Conservation (phyloP, 208 protist genomes). For the Trypanosoma melophagium region DNA sequence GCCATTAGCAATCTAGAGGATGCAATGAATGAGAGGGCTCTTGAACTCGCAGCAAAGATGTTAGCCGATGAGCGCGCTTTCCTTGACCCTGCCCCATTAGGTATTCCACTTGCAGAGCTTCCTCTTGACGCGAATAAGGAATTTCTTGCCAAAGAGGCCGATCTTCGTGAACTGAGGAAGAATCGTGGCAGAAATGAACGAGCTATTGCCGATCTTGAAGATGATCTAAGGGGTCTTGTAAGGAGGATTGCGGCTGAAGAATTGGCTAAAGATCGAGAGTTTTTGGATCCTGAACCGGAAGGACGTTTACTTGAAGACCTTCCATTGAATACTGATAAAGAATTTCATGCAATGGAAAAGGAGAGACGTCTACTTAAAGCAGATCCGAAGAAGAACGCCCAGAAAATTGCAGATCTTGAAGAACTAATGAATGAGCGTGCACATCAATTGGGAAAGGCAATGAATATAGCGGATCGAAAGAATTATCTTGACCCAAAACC, state of each 20-base stretch:
- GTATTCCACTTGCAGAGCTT: conserved; percentile 60
- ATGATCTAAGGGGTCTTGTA: conserved; percentile 51
- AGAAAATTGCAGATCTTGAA: conserved; percentile 59
- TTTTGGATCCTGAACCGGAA: conserved; percentile 64
- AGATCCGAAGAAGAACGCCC: conserved; percentile 35
- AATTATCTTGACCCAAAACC: conserved; percentile 50
- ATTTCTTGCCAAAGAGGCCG: conserved; percentile 49
- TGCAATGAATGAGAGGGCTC: conserved; percentile 73
- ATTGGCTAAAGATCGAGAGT: conserved; percentile 56
- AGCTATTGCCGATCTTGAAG: conserved; percentile 50
- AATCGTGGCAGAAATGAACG: conserved; percentile 46
- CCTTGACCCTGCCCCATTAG: conserved; percentile 44
- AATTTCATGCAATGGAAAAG: conserved; percentile 67
- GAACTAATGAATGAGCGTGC: conserved; percentile 74
- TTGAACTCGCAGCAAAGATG: conserved; percentile 65
- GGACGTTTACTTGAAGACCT: conserved; percentile 55
- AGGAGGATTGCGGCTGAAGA: conserved; percentile 45
- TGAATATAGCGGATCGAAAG: conserved; percentile 65
- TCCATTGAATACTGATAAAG: conserved; percentile 54
- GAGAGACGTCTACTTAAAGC: conserved; percentile 50
- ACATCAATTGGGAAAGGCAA: conserved; percentile 62
- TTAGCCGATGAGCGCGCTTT: conserved; percentile 63
- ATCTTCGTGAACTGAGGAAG: conserved; percentile 56
- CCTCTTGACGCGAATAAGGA: conserved; percentile 69
- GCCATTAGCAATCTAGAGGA: conserved; percentile 35